Evolutionary conservation across 2,329 filamentous ascomycete genomes (phyloP), one percentile per base, ranked within the genome.

Genomic region (Hypoxylon sp.): DNA sequence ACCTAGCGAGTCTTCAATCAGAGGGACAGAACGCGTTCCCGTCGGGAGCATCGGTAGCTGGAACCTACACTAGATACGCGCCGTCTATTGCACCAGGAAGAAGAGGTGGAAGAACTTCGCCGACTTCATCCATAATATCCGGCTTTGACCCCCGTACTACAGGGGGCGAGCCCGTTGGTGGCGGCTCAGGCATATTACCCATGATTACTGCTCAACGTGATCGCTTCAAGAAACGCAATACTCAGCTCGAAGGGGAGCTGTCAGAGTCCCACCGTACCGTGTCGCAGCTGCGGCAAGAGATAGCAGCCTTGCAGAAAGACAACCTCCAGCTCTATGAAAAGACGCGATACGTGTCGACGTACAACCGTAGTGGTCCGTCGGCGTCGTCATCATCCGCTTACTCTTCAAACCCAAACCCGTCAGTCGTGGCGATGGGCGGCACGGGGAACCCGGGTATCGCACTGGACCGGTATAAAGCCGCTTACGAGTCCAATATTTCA

Each of bases 171-270:
- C 83, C 89, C 7, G 84, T 90, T 57, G 91, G 91, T 30, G 84
- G 91, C 56, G 92, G 92, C 1, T 92, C 92, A 0, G 93, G 94
- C 11, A 97, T 99, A 68, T 82, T 99, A 22, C 96, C 95, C 32
- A 99, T 99, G 96, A 91, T 99, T 54, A 97, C 95, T 32, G 95
- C 96, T 1, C 96, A 99, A 79, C 90, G 95, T 65, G 95, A 99
- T 79, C 92, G 95, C 53, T 99, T 98, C 86, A 98, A 97, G 84
- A 93, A 97, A 82, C 92, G 94, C 74, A 98, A 97, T 69, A 82
- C 88, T 0, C 91, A 99, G 76, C 87, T 99, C 20, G 95, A 98
- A 79, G 87, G 91, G 63, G 94, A 98, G 74, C 83, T 98, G 8
- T 93, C 93, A 5, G 93, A 96, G 69, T 87, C 87, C 32, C 93